Base-by-base conservation (phyloP, 108 stramenopile genomes). In the Epithemia pelagica region DNA sequence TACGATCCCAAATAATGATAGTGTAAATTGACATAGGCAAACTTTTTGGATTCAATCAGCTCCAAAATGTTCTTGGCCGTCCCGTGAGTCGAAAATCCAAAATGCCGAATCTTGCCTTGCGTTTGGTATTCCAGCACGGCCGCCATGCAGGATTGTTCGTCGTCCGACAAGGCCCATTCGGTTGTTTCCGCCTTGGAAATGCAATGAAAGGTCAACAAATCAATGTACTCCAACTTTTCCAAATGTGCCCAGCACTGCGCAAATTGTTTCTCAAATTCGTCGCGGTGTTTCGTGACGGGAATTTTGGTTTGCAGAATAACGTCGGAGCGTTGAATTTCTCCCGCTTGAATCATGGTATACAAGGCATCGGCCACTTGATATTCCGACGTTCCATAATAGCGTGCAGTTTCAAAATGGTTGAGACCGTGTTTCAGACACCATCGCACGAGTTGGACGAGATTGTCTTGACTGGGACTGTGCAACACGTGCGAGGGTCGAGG, bases 231-330 rank as follows among this genome's bases (percentile, higher is more conserved):
- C 55, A 83, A 32, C 64, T 55, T 73, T 52, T 62, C 18, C 33
- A 80, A 68, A 65, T 75, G 73, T 30, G 58, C 67, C 72, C 84
- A 88, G 25, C 66, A 68, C 51, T 73, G 62, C 19, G 83, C 72
- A 67, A 83, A 84, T 23, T 65, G 64, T 61, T 77, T 75, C 21
- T 60, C 55, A 74, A 87, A 89, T 30, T 74, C 73, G 21, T 61
- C 69, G 21, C 66, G 68, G 30, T 71, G 77, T 2, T 37, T 57
- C 37, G 29, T 74, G 0, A 86, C 65, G 2, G 55, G 10, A 8
- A 86, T 61, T 71, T 92, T 92, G 5, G 88, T 89, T 70, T 92
- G 90, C 60, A 92, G 69, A 30, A 92, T 89, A 60, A 84, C 86
- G 33, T 82, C 83, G 2, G 62, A 61, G 0, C 90, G 59, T 61